Evolutionary conservation across 2,329 filamentous ascomycete genomes (phyloP).

Genomic region (Fusarium albosuccineum): DNA sequence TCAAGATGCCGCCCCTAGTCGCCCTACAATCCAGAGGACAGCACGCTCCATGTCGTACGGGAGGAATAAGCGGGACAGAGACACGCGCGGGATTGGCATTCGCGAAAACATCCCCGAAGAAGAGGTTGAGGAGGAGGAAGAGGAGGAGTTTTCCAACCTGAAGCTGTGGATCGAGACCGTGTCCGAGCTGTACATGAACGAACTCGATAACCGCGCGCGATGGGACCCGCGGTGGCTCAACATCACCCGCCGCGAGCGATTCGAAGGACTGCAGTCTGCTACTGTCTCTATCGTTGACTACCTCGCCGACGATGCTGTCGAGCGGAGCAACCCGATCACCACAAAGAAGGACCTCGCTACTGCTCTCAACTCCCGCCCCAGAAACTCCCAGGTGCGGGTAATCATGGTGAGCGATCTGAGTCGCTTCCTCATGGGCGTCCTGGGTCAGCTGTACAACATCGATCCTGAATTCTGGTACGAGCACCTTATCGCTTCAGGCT

Average conservation of each 20-base stretch:
- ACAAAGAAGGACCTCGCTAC: constrained; percentile 33
- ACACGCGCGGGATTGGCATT: constrained; percentile 13
- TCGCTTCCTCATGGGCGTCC: constrained; percentile 47
- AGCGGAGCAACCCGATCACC: constrained; percentile 5
- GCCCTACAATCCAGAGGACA: background rate
- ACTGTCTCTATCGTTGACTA: constrained; percentile 43
- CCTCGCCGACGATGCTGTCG: constrained; percentile 22
- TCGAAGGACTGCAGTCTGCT: constrained; percentile 34
- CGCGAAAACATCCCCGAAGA: background rate
- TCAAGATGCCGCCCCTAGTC: background rate
- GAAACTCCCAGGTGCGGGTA: constrained; percentile 34
- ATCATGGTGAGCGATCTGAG: constrained; percentile 48
- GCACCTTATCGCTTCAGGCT: constrained; percentile 46
- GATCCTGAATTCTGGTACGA: constrained; percentile 50
- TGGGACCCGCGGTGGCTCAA: constrained; percentile 47
- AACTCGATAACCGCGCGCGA: constrained; percentile 44
- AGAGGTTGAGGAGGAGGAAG: constrained; percentile 28
- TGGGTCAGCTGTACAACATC: constrained; percentile 45
- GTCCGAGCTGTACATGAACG: constrained; percentile 49
- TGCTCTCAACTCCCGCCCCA: constrained; percentile 29
- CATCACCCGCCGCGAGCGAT: constrained; percentile 43
- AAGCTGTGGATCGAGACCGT: constrained; percentile 49
- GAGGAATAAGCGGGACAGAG: constrained; percentile 34
- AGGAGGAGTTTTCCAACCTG: constrained; percentile 43
- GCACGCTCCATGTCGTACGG: constrained; percentile 25